A percentile compares a stretch with the other conserved stretches of the same genome.
Conservation (phyloP, 2,329 filamentous ascomycete genomes). For the Xylariaceae sp. region DNA sequence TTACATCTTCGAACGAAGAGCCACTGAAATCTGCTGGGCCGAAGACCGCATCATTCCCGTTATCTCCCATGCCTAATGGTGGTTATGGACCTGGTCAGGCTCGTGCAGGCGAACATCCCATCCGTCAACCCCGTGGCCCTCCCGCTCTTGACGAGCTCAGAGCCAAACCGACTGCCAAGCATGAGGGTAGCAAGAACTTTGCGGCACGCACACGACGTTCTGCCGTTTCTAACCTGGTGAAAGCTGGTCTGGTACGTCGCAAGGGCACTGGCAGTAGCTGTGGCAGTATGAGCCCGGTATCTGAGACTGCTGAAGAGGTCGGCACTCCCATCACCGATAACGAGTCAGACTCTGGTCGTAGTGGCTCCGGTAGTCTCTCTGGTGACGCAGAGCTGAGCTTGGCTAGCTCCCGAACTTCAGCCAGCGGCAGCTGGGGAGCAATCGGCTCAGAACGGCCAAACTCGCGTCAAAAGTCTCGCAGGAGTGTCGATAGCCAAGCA, state of each 20-base stretch:
- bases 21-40: slow-evolving; percentile 61
- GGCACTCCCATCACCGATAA: slow-evolving; percentile 71
- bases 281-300: slow-evolving; percentile 84
- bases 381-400: slow-evolving; percentile 66
- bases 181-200: slow-evolving; percentile 98
- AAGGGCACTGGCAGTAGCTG: slow-evolving; percentile 65
- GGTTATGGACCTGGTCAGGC: slow-evolving; percentile 90
- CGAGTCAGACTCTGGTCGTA: slow-evolving; percentile 66
- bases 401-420: slow-evolving; percentile 71
- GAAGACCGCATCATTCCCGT: slow-evolving; percentile 75
- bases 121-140: slow-evolving; percentile 88
- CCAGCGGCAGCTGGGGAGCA: slow-evolving; percentile 69
- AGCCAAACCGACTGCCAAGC: slow-evolving; percentile 83
- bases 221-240: slow-evolving; percentile 86
- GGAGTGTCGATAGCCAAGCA: slow-evolving; percentile 61
- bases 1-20: slow-evolving; percentile 43
- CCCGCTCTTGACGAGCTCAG: slow-evolving; percentile 88
- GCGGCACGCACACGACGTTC: slow-evolving; percentile 85
- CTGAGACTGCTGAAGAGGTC: slow-evolving; percentile 66
- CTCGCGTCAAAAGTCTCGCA: slow-evolving; percentile 62
- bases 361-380: slow-evolving; percentile 75
- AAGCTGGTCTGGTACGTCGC: slow-evolving; percentile 84
- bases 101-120: slow-evolving; percentile 89
- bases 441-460: slow-evolving; percentile 83
- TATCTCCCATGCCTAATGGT: slow-evolving; percentile 69